Percentiles rank a stretch among this genome's conserved stretches.
Conservation (phyloP, 306 rosid genomes). For the Castanospermum australe region DNA sequence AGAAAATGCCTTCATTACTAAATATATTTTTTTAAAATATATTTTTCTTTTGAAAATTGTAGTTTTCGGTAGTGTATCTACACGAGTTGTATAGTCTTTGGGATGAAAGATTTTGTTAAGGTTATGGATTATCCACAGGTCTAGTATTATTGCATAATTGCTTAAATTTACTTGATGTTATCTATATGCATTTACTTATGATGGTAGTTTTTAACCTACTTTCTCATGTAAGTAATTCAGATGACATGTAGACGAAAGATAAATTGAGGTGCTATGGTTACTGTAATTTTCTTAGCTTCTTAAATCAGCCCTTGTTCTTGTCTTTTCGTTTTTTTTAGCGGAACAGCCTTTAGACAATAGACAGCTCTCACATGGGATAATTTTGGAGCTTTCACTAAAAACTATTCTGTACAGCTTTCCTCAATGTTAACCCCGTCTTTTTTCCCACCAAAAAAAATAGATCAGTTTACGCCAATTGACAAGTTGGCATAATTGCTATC, state of each 20-base stretch:
- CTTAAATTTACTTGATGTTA: not conserved
- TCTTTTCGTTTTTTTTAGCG: too few relatives aligned
- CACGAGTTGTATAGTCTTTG: not conserved
- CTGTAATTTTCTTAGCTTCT: too few relatives aligned
- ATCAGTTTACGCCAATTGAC: too few relatives aligned
- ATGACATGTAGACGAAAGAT: not conserved
- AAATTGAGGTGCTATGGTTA: not conserved
- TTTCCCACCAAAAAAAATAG: too few relatives aligned
- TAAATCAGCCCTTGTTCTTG: not conserved
- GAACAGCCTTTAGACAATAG: too few relatives aligned
- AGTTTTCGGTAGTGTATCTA: not conserved
- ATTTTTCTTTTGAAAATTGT: not conserved
- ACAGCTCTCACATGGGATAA: constrained; percentile 2
- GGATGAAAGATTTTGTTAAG: too few relatives aligned
- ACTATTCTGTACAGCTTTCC: too few relatives aligned
- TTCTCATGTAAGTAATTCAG: not conserved
- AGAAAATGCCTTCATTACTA: not conserved
- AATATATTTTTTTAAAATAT: not conserved
- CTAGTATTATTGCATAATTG: not conserved
- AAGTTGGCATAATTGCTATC: too few relatives aligned
- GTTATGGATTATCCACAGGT: not conserved
- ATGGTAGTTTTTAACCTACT: not conserved
- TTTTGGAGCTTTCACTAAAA: too few relatives aligned
- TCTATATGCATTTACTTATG: not conserved
- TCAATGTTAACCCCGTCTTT: too few relatives aligned